Conservation (phyloP, 2,329 filamentous ascomycete genomes). For the Corinectria fuckeliana region DNA sequence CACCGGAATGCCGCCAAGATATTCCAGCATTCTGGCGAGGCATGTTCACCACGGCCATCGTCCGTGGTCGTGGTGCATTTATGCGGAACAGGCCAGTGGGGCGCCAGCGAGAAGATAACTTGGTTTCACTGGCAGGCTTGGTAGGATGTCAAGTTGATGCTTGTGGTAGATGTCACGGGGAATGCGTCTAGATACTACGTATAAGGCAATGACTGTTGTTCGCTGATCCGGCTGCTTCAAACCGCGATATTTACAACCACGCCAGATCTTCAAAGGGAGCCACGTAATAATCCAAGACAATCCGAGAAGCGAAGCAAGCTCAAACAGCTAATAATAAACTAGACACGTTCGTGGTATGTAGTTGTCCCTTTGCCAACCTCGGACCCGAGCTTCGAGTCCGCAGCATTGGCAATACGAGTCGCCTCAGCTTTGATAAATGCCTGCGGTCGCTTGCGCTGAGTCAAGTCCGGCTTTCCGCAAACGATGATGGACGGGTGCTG, state of each 20-base stretch:
- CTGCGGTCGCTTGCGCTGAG: slow-evolving; percentile 45
- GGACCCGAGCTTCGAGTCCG: background rate
- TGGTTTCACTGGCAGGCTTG: too few relatives aligned
- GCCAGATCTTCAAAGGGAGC: background rate
- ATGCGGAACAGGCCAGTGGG: too few relatives aligned
- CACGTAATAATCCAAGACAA: background rate
- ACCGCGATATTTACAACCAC: background rate
- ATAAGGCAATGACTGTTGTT: too few relatives aligned
- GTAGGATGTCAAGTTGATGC: too few relatives aligned
- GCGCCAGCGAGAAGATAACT: too few relatives aligned
- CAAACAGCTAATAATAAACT: background rate
- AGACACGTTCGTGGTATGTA: slow-evolving; percentile 8
- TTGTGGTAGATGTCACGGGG: too few relatives aligned
- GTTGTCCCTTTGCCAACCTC: background rate
- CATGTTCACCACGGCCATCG: too few relatives aligned
- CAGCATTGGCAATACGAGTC: slow-evolving; percentile 35
- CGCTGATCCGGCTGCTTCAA: background rate
- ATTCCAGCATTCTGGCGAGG: too few relatives aligned
- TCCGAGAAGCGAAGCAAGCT: background rate
- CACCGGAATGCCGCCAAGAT: too few relatives aligned
- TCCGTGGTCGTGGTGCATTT: too few relatives aligned
- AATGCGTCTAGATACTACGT: too few relatives aligned
- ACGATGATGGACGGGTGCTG: slow-evolving; percentile 41
- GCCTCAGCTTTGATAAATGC: slow-evolving; percentile 45
- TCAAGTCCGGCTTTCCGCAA: slow-evolving; percentile 42